These are phyloP conservation scores for Balansia obtecta DNA, from an alignment of 2,329 filamentous ascomycete species.

Conservation along the genomic window DNA sequence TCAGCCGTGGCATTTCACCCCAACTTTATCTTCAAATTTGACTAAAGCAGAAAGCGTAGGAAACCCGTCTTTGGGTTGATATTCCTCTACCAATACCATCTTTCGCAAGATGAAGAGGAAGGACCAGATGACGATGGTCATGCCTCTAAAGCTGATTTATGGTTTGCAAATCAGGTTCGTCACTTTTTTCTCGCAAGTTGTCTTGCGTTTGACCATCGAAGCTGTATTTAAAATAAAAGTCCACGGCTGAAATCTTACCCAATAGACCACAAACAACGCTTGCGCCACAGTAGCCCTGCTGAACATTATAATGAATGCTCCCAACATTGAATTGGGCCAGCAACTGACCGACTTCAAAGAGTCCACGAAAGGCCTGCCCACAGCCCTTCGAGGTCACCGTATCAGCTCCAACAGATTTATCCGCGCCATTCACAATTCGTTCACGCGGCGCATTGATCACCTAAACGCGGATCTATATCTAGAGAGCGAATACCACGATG, in stretches of 20 bases:
- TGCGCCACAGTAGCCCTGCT: slow-evolving; percentile 88
- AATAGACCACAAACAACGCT: slow-evolving; percentile 64
- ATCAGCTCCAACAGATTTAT: slow-evolving; percentile 67
- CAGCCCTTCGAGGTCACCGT: slow-evolving; percentile 62
- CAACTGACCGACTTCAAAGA: slow-evolving; percentile 61
- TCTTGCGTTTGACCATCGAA: not conserved
- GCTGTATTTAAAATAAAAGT: no score
- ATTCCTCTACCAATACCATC: slow-evolving; percentile 66
- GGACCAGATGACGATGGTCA: slow-evolving; percentile 43
- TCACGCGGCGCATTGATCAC: slow-evolving; percentile 67
- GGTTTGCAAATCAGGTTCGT: slow-evolving; percentile 84
- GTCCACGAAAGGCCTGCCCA: slow-evolving; percentile 54
- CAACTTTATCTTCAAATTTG: not conserved
- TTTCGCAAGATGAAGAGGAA: slow-evolving; percentile 39
- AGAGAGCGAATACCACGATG: slow-evolving; percentile 37
- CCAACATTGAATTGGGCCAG: slow-evolving; percentile 53
- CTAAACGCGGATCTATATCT: slow-evolving; percentile 57
- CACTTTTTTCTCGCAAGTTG: not conserved
- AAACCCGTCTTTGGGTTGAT: slow-evolving; percentile 76
- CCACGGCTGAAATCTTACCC: not conserved
- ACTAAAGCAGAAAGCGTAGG: slow-evolving; percentile 24
- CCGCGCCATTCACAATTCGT: slow-evolving; percentile 76
- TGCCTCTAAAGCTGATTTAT: slow-evolving; percentile 41
- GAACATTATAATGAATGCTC: slow-evolving; percentile 84
- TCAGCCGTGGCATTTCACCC: not conserved